Conservation (phyloP, 2,329 filamentous ascomycete genomes). For the Talaromyces sp. region DNA sequence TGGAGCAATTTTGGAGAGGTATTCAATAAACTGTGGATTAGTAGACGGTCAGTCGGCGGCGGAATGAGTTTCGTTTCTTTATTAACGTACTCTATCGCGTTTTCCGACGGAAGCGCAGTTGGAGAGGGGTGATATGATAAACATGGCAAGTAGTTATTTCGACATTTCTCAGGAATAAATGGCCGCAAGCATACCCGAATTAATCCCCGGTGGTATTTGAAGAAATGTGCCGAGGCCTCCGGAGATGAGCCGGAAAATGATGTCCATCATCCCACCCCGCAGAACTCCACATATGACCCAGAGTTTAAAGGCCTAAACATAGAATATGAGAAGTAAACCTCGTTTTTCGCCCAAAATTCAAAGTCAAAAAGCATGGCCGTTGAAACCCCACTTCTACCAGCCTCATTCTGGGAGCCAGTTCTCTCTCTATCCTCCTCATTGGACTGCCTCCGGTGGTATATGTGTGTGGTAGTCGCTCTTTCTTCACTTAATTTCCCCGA, state of each 20-base stretch:
- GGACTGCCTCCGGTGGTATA: not conserved
- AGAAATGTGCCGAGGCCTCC: not conserved
- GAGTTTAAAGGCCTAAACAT: not conserved
- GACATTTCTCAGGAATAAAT: not conserved
- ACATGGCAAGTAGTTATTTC: not conserved
- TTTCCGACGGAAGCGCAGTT: not conserved
- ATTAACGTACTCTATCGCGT: not conserved
- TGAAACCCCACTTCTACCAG: not conserved
- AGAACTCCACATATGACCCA: not conserved
- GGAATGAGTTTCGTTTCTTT: not conserved
- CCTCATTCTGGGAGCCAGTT: not conserved
- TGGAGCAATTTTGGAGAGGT: conserved; percentile 1
- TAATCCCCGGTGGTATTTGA: not conserved
- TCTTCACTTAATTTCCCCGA: not conserved
- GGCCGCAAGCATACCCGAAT: not conserved
- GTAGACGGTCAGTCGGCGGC: not conserved
- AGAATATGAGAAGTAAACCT: not conserved
- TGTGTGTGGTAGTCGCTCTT: not conserved
- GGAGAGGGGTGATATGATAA: not conserved
- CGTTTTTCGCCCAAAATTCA: not conserved
- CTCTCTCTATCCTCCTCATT: not conserved
- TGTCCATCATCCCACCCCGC: not conserved
- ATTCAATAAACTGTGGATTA: not conserved
- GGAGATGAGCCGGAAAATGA: not conserved
- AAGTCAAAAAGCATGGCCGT: not conserved